Conservation (phyloP, 2,329 filamentous ascomycete species). For the Cladophialophora exuberans region DNA sequence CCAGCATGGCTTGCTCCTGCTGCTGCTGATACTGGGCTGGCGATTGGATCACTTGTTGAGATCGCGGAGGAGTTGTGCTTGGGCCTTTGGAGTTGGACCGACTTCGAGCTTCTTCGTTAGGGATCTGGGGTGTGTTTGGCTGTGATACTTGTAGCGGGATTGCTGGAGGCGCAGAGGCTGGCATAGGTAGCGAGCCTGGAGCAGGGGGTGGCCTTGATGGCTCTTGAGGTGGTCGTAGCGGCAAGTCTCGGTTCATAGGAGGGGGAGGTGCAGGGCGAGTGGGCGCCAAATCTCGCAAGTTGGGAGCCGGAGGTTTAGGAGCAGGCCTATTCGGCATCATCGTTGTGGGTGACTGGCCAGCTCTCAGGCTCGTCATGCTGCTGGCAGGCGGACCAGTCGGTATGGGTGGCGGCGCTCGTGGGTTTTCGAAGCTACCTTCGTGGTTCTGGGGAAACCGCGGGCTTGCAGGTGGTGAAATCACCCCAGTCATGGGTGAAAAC, state of each 20-base stretch:
- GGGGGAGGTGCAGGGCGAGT: slow-evolving; percentile 45
- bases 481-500: slow-evolving; percentile 57
- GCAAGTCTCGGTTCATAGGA: slow-evolving; percentile 22
- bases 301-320: slow-evolving; percentile 73
- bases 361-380: slow-evolving; percentile 45
- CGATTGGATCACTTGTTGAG: slow-evolving; percentile 37
- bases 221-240: slow-evolving; percentile 19
- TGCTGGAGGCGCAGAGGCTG: no score
- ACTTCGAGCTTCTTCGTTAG: slow-evolving; percentile 69
- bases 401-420: slow-evolving; percentile 87
- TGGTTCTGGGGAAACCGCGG: slow-evolving; percentile 86
- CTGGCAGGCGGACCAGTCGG: slow-evolving; percentile 56
- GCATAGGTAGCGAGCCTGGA: no score
- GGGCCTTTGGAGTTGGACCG: slow-evolving; percentile 64
- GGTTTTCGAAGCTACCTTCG: slow-evolving; percentile 96
- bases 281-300: slow-evolving; percentile 42
- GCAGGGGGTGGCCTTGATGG: slow-evolving; percentile 14
- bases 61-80: slow-evolving; percentile 20
- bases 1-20: slow-evolving; percentile 80
- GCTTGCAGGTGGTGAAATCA: slow-evolving; percentile 79
- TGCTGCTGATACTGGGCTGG: slow-evolving; percentile 64
- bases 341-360: slow-evolving; percentile 58
- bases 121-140: slow-evolving; percentile 60
- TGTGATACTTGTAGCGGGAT: no score
- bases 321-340: slow-evolving; percentile 83